These are phyloP conservation scores for Samsoniella hepiali DNA, from an alignment of 2,329 filamentous ascomycete genomes.

Conservation along the genomic window DNA sequence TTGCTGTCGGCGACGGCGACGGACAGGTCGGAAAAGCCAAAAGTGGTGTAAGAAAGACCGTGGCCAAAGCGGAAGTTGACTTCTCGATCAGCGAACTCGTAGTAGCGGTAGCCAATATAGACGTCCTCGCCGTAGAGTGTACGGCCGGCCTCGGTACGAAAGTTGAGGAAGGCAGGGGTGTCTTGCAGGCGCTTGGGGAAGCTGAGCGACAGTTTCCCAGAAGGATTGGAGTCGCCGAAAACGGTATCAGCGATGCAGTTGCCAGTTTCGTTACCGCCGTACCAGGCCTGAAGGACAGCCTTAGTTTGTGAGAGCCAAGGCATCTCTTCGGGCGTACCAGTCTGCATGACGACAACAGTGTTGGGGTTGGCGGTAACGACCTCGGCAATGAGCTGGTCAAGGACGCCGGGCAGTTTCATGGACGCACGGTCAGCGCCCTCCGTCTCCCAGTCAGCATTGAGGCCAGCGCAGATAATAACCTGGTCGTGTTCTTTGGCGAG, in stretches of 20 bases:
- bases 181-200: conserved; percentile 68
- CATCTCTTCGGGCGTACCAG: conserved; percentile 71
- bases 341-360: conserved; percentile 72
- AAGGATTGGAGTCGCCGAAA: conserved; percentile 71
- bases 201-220: conserved; percentile 69
- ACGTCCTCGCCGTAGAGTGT: conserved; percentile 77
- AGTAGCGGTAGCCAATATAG: conserved; percentile 78
- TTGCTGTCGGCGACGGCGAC: conserved; percentile 47
- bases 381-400: conserved; percentile 66
- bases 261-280: conserved; percentile 81
- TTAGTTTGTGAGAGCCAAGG: conserved; percentile 59
- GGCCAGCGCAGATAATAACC: conserved; percentile 72
- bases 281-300: conserved; percentile 74
- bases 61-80: conserved; percentile 77
- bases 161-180: conserved; percentile 75
- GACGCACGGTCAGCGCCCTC: conserved; percentile 76
- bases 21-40: conserved; percentile 51
- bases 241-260: conserved; percentile 77
- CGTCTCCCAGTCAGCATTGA: conserved; percentile 79
- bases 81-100: conserved; percentile 64
- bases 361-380: conserved; percentile 66
- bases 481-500: conserved; percentile 70
- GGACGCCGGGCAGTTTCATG: conserved; percentile 70
- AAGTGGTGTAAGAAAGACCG: conserved; percentile 74
- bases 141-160: conserved; percentile 64